phyloP scores from a whole-genome alignment of 768 basidiomycete species.

The Erythrobasidium yunnanense region DNA sequence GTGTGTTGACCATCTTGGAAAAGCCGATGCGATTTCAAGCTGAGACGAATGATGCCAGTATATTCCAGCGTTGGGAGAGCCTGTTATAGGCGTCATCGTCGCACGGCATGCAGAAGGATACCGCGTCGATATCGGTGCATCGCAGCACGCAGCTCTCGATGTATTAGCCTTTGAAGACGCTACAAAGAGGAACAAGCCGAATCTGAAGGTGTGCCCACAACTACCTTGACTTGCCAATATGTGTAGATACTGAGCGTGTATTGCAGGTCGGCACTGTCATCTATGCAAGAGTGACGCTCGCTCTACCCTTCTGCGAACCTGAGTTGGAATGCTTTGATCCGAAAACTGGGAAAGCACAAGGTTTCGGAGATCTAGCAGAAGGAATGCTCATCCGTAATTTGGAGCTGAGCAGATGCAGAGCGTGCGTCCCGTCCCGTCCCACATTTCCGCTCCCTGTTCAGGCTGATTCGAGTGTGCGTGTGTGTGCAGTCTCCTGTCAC shows the following conservation, averaged over 20 bases:
- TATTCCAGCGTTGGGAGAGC: conserved; percentile 76
- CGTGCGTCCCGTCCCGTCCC: conserved; percentile 50
- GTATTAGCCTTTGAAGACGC: conserved; percentile 91
- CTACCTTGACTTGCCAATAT: background rate
- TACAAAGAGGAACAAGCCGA: conserved; percentile 84
- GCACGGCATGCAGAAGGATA: conserved; percentile 77
- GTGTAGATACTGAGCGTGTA: conserved; percentile 14
- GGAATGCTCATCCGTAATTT: conserved; percentile 66
- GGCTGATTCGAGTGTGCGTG: too few species aligned
- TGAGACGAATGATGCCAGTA: conserved; percentile 51
- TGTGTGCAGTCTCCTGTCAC: conserved; percentile 57
- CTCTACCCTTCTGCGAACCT: conserved; percentile 96
- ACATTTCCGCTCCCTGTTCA: too few species aligned
- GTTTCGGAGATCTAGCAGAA: conserved; percentile 83
- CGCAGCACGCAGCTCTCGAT: conserved; percentile 74
- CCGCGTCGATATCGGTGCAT: conserved; percentile 84
- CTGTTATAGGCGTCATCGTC: conserved; percentile 70
- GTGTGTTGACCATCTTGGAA: background rate
- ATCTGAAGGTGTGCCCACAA: conserved; percentile 59
- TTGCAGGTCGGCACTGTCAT: conserved; percentile 74
- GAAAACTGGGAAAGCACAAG: conserved; percentile 78
- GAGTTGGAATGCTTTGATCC: conserved; percentile 95
- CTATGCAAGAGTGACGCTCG: conserved; percentile 82
- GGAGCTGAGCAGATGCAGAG: conserved; percentile 72
- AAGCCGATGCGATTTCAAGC: background rate